Evolutionary conservation across 129 eudicot species (phyloP).

Genomic region (Pittosporum tobira): DNA sequence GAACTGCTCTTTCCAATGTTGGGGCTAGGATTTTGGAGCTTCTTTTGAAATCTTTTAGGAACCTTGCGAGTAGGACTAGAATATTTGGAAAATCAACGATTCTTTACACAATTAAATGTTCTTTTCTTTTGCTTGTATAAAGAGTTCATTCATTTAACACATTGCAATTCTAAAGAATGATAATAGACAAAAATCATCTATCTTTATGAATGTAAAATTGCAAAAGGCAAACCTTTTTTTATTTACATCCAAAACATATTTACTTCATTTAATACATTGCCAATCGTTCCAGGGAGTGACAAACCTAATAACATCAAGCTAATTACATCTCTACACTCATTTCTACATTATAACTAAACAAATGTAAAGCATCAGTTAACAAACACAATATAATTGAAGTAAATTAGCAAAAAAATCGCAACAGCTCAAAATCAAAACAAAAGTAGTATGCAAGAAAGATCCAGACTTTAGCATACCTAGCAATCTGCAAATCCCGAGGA

Average conservation of each 20-base stretch:
- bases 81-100: too few species aligned
- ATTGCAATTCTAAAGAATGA: too few species aligned
- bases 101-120: too few species aligned
- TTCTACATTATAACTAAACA: not conserved
- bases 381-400: not conserved
- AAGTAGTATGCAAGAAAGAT: not conserved
- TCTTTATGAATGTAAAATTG: too few species aligned
- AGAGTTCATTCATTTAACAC: too few species aligned
- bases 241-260: not conserved
- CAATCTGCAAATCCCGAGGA: slow-evolving; percentile 64
- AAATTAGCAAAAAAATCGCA: not conserved
- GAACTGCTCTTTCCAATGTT: too few species aligned
- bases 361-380: not conserved
- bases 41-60: too few species aligned
- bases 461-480: slow-evolving; percentile 38
- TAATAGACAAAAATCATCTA: too few species aligned
- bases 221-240: too few species aligned
- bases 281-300: not conserved
- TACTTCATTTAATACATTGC: not conserved
- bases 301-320: not conserved
- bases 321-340: not conserved
- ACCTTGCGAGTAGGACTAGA: too few species aligned
- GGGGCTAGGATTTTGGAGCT: too few species aligned
- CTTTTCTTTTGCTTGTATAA: too few species aligned
- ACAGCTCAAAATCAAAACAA: not conserved